These are phyloP conservation scores for Rhynchospora tenuis DNA, from an alignment of 176 grass and related monocot species.

Conservation along the genomic window DNA sequence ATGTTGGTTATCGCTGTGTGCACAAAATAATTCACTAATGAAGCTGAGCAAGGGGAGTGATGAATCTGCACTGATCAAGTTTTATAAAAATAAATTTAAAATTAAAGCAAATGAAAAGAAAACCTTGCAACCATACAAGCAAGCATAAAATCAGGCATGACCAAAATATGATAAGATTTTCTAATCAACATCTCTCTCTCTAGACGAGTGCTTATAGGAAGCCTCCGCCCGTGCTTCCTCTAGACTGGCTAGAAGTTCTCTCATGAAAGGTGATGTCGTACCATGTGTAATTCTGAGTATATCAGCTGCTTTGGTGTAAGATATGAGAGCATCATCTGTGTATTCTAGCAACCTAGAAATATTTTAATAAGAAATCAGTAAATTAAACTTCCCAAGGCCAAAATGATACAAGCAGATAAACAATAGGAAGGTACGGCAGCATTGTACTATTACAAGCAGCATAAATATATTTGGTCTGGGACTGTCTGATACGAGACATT, in stretches of 20 bases:
- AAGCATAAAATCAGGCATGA: background rate
- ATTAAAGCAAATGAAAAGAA: background rate
- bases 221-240: conserved; percentile 74
- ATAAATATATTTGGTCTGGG: background rate
- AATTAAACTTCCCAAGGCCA: background rate
- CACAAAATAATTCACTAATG: background rate
- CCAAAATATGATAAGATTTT: background rate
- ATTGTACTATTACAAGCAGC: background rate
- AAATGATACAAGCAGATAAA: conserved; percentile 11
- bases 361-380: background rate
- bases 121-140: background rate
- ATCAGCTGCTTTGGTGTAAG: conserved; percentile 60
- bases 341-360: conserved; percentile 52
- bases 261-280: conserved; percentile 64
- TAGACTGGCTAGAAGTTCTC: conserved; percentile 56
- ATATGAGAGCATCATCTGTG: conserved; percentile 70
- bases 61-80: background rate
- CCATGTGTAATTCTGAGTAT: conserved; percentile 86
- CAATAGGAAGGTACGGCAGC: background rate
- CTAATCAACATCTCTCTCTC: conserved; percentile 13
- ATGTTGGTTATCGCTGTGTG: background rate
- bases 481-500: background rate
- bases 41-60: background rate
- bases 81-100: background rate
- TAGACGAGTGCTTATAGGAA: conserved; percentile 50